Evolutionary conservation across 495 filamentous ascomycete species (phyloP).

Genomic region (Talaromyces nanjingensis): DNA sequence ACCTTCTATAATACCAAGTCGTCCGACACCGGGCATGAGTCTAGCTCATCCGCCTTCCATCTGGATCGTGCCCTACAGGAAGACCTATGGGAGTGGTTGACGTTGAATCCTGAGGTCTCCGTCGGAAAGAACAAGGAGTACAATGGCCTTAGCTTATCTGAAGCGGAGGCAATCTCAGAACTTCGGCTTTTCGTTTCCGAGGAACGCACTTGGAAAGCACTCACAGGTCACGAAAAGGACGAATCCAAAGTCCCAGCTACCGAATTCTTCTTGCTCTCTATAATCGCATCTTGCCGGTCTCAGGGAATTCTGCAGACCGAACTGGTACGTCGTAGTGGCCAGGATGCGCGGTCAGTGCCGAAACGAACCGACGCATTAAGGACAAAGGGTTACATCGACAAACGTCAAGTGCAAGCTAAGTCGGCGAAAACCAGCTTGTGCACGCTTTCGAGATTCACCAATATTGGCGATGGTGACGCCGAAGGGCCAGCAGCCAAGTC

Average conservation of each 20-base stretch:
- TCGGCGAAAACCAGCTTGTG: conserved; percentile 60
- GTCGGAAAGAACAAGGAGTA: conserved; percentile 35
- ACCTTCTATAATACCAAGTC: conserved; percentile 28
- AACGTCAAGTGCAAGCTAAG: conserved; percentile 59
- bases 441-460: conserved; percentile 52
- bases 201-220: conserved; percentile 65
- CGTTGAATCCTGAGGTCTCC: conserved; percentile 43
- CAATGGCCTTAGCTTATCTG: conserved; percentile 37
- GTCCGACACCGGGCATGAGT: background rate
- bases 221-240: conserved; percentile 77
- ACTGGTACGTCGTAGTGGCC: conserved; percentile 65
- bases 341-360: conserved; percentile 86
- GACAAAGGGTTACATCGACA: conserved; percentile 78
- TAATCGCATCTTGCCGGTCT: conserved; percentile 66
- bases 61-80: conserved; percentile 45
- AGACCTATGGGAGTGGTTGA: conserved; percentile 52
- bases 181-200: conserved; percentile 52
- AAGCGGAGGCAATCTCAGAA: conserved; percentile 27
- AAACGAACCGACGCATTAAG: conserved; percentile 68
- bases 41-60: conserved; percentile 16
- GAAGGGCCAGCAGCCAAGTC: conserved; percentile 12
- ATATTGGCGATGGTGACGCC: conserved; percentile 19
- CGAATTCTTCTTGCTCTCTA: conserved; percentile 70
- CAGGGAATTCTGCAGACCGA: conserved; percentile 75
- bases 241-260: conserved; percentile 54